Conservation (phyloP, 2,329 filamentous ascomycete genomes). For the Penicillium sp. region DNA sequence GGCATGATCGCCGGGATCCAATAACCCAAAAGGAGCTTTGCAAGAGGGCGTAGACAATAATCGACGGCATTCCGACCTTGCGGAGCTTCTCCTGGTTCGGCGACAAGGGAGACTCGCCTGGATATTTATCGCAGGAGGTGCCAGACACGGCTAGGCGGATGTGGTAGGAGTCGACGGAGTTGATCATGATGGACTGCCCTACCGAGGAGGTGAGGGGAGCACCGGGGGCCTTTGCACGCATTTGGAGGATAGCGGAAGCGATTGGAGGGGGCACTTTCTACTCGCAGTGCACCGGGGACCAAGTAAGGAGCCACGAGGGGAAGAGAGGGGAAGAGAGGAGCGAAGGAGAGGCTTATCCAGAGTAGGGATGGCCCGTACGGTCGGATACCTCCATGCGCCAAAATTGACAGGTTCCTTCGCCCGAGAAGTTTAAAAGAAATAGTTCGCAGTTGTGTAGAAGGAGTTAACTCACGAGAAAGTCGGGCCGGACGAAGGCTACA, state of each 20-base stretch:
- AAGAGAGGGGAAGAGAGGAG: slow-evolving; percentile 8
- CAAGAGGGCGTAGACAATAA: slow-evolving; percentile 2
- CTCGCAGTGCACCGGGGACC: background rate
- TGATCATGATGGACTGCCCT: slow-evolving; percentile 21
- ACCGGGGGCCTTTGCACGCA: slow-evolving; percentile 14
- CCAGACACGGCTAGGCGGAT: slow-evolving; percentile 31
- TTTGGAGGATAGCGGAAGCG: slow-evolving; percentile 1
- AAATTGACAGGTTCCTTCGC: slow-evolving; percentile 6
- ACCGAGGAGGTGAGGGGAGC: slow-evolving; percentile 5
- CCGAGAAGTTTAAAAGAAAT: background rate
- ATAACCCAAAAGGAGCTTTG: background rate
- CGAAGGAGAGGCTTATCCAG: slow-evolving; percentile 13
- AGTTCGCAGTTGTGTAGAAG: background rate
- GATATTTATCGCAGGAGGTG: slow-evolving; percentile 40
- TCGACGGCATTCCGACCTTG: slow-evolving; percentile 1
- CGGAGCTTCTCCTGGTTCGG: background rate
- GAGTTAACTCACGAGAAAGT: too few relatives aligned
- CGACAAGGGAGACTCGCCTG: slow-evolving; percentile 30
- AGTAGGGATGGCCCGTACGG: slow-evolving; percentile 13
- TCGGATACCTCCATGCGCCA: slow-evolving; percentile 7
- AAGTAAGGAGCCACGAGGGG: slow-evolving; percentile 20
- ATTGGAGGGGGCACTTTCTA: slow-evolving; percentile 11
- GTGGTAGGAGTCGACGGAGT: slow-evolving; percentile 28
- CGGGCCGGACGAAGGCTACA: background rate
- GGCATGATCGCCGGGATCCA: slow-evolving; percentile 3